A percentile compares a stretch with the other conserved stretches of the same genome.
These are phyloP conservation scores for Penicillium digitatum DNA, from an alignment of 2,329 filamentous ascomycete genomes.

Conservation along the genomic window DNA sequence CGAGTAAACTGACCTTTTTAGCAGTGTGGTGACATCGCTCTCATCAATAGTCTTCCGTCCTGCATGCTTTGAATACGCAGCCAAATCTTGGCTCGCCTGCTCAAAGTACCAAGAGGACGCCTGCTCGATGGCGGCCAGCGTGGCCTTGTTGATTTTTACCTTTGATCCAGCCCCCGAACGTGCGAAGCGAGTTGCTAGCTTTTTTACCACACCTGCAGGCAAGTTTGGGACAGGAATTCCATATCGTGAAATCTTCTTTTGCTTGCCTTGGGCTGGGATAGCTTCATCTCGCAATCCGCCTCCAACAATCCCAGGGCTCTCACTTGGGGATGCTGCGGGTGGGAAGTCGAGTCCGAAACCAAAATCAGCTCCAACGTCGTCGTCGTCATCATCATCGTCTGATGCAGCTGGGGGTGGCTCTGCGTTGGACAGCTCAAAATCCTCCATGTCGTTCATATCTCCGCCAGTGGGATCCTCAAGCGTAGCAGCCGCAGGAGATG, in stretches of 20 bases:
- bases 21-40: slow-evolving; percentile 73
- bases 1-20: slow-evolving; percentile 65
- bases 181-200: slow-evolving; percentile 61
- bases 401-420: slow-evolving; percentile 27
- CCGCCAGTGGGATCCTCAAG: slow-evolving; percentile 32
- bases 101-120: slow-evolving; percentile 91
- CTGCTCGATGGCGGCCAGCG: slow-evolving; percentile 69
- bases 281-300: slow-evolving; percentile 37
- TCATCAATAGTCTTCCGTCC: slow-evolving; percentile 82
- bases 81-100: slow-evolving; percentile 74
- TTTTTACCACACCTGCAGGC: slow-evolving; percentile 68
- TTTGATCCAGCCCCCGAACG: slow-evolving; percentile 63
- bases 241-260: slow-evolving; percentile 62
- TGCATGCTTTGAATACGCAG: slow-evolving; percentile 75
- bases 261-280: slow-evolving; percentile 36
- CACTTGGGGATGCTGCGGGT: slow-evolving; percentile 28
- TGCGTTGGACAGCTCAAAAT: slow-evolving; percentile 32
- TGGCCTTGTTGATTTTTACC: slow-evolving; percentile 67
- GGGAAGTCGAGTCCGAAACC: slow-evolving; percentile 32
- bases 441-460: slow-evolving; percentile 34
- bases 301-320: slow-evolving; percentile 33
- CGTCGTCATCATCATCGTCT: slow-evolving; percentile 21
- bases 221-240: slow-evolving; percentile 73
- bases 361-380: slow-evolving; percentile 27
- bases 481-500: slow-evolving; percentile 33